Percentiles rank a stretch among this genome's conserved stretches.
These are phyloP conservation scores for Candida palmyrensis DNA, from an alignment of 805 yeast genomes.

Conservation along the genomic window DNA sequence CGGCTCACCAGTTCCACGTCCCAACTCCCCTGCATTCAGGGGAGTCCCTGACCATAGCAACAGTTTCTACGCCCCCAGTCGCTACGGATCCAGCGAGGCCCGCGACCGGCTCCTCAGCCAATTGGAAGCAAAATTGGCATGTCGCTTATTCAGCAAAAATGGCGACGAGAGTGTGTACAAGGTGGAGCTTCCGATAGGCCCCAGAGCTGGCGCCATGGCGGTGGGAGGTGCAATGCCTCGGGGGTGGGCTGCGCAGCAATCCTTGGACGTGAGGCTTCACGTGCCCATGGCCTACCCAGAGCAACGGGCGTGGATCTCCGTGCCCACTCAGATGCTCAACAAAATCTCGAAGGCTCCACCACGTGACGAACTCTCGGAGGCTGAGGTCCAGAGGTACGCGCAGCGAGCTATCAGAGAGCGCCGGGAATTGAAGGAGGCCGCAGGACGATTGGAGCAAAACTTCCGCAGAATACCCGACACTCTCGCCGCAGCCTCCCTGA, in stretches of 20 bases:
- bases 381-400: slow-evolving; percentile 13
- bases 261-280: slow-evolving; percentile 25
- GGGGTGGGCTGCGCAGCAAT: slow-evolving; percentile 21
- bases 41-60: too few relatives aligned
- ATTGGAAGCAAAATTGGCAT: slow-evolving; percentile 22
- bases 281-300: slow-evolving; percentile 33
- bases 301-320: slow-evolving; percentile 13
- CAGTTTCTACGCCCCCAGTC: too few relatives aligned
- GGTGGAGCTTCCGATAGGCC: slow-evolving; percentile 27
- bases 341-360: slow-evolving; percentile 5
- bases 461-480: slow-evolving; percentile 9
- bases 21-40: too few relatives aligned
- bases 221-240: slow-evolving; percentile 13
- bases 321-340: slow-evolving; percentile 25
- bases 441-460: slow-evolving; percentile 22
- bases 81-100: too few relatives aligned
- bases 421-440: slow-evolving; percentile 14
- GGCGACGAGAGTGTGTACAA: slow-evolving; percentile 24
- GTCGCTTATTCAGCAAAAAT: slow-evolving; percentile 22
- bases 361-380: not conserved
- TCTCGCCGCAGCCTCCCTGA: slow-evolving; percentile 11
- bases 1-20: slow-evolving; percentile 1
- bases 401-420: slow-evolving; percentile 11
- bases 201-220: not conserved
- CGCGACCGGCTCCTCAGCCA: slow-evolving; percentile 20